Percentiles rank a stretch among this genome's conserved stretches.
These are phyloP conservation scores for Anisogramma anomala DNA, from an alignment of 2,329 filamentous ascomycete genomes.

Conservation along the genomic window DNA sequence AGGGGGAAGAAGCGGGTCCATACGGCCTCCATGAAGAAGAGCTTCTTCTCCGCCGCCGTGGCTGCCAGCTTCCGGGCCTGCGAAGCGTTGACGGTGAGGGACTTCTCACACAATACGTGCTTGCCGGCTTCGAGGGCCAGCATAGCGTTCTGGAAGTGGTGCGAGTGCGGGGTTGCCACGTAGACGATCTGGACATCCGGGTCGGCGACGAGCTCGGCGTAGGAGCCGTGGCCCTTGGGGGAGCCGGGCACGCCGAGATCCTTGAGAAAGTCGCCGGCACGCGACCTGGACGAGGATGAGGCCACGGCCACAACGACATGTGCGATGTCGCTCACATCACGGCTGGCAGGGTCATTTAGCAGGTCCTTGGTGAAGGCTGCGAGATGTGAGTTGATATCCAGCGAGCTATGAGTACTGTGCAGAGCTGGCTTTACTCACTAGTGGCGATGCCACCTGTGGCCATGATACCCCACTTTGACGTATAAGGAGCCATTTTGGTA, in stretches of 20 bases:
- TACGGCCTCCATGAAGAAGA: conserved; percentile 77
- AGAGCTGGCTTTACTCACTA: conserved; percentile 5
- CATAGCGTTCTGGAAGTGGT: conserved; percentile 86
- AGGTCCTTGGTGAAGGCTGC: conserved; percentile 65
- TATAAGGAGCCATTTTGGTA: conserved; percentile 33
- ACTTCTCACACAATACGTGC: conserved; percentile 83
- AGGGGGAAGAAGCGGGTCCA: conserved; percentile 87
- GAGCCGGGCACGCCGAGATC: conserved; percentile 56
- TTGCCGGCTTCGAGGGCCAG: conserved; percentile 75
- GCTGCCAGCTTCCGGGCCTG: conserved; percentile 64
- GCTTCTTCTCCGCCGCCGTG: conserved; percentile 58
- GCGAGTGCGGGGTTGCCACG: conserved; percentile 80
- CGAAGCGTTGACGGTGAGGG: conserved; percentile 71
- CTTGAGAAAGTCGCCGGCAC: conserved; percentile 61
- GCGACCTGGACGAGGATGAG: conserved; percentile 60
- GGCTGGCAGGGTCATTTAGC: conserved; percentile 57
- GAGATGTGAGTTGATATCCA: not conserved
- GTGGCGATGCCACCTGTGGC: conserved; percentile 47
- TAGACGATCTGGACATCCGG: conserved; percentile 76
- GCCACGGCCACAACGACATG: conserved; percentile 72
- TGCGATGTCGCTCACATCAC: conserved; percentile 58
- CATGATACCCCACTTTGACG: conserved; percentile 48
- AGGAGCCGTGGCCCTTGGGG: conserved; percentile 66
- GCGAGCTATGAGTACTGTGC: not conserved
- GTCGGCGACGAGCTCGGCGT: conserved; percentile 69